A percentile compares a stretch with the other conserved stretches of the same genome.
Evolutionary conservation across 2,329 filamentous ascomycete species (phyloP).

Genomic region (Penicillium concentricum): DNA sequence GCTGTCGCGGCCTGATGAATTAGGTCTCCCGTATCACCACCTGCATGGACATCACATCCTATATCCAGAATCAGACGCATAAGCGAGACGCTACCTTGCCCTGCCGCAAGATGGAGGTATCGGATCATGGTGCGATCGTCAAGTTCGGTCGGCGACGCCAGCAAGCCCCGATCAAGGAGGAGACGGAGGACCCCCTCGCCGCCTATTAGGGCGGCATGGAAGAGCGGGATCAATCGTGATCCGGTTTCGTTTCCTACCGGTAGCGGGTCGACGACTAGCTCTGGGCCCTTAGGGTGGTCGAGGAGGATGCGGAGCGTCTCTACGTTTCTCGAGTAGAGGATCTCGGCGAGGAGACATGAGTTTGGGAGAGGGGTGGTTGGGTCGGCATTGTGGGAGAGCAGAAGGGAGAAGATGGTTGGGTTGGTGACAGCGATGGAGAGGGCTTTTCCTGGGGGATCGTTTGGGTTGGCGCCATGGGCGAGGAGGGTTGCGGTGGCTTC

Average conservation of each 20-base stretch:
- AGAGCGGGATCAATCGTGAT: neutral
- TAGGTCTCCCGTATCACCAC: neutral
- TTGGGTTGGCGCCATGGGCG: neutral
- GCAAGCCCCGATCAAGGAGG: neutral
- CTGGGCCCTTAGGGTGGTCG: neutral
- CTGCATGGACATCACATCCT: neutral
- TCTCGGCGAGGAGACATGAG: neutral
- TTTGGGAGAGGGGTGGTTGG: neutral
- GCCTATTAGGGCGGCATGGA: neutral
- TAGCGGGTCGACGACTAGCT: neutral
- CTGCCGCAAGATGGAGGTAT: no score
- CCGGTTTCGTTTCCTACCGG: neutral
- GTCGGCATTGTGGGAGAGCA: neutral
- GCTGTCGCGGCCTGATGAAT: neutral
- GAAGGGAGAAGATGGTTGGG: neutral
- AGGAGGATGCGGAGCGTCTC: neutral
- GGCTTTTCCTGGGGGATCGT: neutral
- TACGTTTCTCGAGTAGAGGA: neutral
- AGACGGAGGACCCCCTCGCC: neutral
- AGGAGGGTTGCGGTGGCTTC: neutral
- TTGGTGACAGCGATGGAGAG: neutral
- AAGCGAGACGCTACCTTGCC: neutral
- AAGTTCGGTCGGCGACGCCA: neutral
- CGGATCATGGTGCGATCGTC: fast-evolving
- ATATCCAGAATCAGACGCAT: neutral